Evolutionary conservation across 192 early-diverging fungal species (phyloP), one percentile per base, ranked within the genome.

Genomic region (Glomus cerebriforme): DNA sequence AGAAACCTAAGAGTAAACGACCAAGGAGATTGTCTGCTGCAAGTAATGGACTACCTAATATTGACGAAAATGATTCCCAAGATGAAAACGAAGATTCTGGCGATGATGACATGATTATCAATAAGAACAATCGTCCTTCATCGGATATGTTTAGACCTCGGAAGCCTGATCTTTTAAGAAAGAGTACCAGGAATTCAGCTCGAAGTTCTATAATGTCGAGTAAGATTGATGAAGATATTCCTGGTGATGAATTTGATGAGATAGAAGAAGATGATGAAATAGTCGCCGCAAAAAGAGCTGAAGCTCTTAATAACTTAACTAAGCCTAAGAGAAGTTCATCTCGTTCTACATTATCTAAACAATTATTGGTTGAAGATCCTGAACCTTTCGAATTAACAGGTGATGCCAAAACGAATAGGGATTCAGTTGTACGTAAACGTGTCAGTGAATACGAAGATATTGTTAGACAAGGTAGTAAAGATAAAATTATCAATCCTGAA

Each of bases 101-200:
- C 35, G 65, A 79, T 64, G 82, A 73, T 29, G 67, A 82, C 7
- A 60, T 27, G 3, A 10, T 62, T 34, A 66, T 65, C 12, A 59
- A 79, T 47, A 71, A 68, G 9, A n/a, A 26, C 12, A 73, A 78
- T 68, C 34, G 66, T 24, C 75, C 65, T 34, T 35, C 76, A 5
- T 78, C 76, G 5, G 64, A 43, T 66, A 45, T 35, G 76, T 78
- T 78, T 29, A 45, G 59, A 75, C 62, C 62, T 64, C 62, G n/a
- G 62, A 64, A 64, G 29, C 62, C 26, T 27, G 62, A 64, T 13
- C 62, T 64, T 64, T 64, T 27, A 31, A 68, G 19, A 39, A 39
- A 34, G 1, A 68, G 66, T 2, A n/a, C n/a, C n/a, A 68, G 17
- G 35, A 19, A 12, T 43, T 68, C 66, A 19, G 0, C 12, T 8